Conservation (phyloP, 164 flowering plant genomes). For the Vitis labrusca region DNA sequence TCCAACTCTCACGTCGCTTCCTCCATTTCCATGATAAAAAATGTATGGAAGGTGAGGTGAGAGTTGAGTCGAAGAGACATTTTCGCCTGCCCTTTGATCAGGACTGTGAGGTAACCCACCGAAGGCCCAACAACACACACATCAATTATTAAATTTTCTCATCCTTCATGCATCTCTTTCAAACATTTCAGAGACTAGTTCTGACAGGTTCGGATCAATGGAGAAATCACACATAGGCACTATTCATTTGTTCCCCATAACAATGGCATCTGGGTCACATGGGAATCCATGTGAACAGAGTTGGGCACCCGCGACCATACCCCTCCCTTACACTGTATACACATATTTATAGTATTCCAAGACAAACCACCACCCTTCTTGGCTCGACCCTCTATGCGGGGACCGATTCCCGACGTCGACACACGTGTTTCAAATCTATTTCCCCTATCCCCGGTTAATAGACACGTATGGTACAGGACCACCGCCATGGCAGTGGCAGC, state of each 20-base stretch:
- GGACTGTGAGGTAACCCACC: not conserved
- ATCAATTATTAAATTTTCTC: conserved; percentile 5
- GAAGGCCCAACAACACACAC: not conserved
- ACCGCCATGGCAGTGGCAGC: not conserved
- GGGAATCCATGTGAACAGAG: conserved; percentile 28
- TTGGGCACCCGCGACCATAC: conserved; percentile 9
- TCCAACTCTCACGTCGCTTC: too few species aligned
- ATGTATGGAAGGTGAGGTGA: not conserved
- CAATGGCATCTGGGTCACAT: conserved; percentile 45
- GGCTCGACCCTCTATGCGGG: conserved; percentile 39
- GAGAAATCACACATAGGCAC: conserved; percentile 10
- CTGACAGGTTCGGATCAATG: conserved; percentile 9
- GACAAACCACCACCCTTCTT: conserved; percentile 5
- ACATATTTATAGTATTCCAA: not conserved
- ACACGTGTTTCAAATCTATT: conserved; percentile 22
- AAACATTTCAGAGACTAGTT: not conserved
- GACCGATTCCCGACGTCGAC: conserved; percentile 23
- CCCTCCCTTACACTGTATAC: not conserved
- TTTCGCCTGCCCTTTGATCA: not conserved
- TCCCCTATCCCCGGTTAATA: not conserved
- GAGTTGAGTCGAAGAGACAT: not conserved
- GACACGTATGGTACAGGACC: conserved; percentile 21
- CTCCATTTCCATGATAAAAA: too few species aligned
- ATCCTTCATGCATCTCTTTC: conserved; percentile 14
- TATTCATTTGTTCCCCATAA: conserved; percentile 39